Evolutionary conservation across 1,284 basidiomycete species (phyloP).

Genomic region (Wallemia ichthyophaga): DNA sequence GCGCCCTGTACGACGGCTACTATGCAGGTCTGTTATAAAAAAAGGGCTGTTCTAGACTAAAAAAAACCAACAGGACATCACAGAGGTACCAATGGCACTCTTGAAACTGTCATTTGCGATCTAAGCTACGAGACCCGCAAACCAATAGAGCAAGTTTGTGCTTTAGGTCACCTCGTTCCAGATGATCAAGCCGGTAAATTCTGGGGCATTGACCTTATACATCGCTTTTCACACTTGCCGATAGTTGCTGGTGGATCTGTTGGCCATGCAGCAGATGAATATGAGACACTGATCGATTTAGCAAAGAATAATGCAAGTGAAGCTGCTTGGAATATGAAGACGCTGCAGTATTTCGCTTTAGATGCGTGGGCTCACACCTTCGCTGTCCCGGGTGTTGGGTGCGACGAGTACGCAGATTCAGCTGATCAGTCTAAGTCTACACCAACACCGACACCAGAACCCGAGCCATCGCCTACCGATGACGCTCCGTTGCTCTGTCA

Average conservation of each 20-base stretch:
- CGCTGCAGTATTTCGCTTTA: constrained; percentile 17
- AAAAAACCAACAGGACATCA: constrained; percentile 17
- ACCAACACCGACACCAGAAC: background rate
- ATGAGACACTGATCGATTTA: constrained; percentile 13
- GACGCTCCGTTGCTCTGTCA: background rate
- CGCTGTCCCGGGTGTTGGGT: constrained; percentile 13
- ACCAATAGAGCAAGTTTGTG: constrained; percentile 11
- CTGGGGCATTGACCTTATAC: constrained; percentile 16
- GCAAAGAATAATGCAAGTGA: constrained; percentile 14
- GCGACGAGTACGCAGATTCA: constrained; percentile 3
- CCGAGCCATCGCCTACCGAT: background rate
- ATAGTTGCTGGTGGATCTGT: background rate
- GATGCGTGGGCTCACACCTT: constrained; percentile 16
- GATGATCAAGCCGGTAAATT: constrained; percentile 10
- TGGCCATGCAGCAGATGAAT: constrained; percentile 11
- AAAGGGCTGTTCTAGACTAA: constrained; percentile 12
- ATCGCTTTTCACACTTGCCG: background rate
- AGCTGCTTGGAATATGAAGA: constrained; percentile 15
- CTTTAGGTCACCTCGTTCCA: constrained; percentile 14
- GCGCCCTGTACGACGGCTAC: constrained; percentile 2
- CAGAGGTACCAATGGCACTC: constrained; percentile 17
- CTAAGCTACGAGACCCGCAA: constrained; percentile 8
- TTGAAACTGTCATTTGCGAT: constrained; percentile 16
- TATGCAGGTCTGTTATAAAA: background rate
- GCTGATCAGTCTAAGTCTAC: background rate